Evolutionary conservation across 1,284 basidiomycete species (phyloP).

Genomic region (Austroboletus niveus): DNA sequence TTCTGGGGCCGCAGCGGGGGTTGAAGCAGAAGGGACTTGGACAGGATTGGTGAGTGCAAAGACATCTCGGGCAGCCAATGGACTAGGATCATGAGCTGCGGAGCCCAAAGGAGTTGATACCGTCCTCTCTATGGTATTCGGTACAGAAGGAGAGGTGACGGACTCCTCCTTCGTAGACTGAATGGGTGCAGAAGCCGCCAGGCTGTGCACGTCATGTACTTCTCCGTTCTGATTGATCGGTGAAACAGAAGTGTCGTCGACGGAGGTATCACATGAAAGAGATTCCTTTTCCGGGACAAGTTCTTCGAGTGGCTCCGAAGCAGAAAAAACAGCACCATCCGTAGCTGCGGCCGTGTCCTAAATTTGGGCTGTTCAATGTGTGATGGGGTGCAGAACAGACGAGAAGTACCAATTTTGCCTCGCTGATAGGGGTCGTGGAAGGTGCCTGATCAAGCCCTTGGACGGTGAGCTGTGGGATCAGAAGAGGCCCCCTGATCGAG

Average conservation of each 20-base stretch:
- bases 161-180: conserved; percentile 1
- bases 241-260: conserved; percentile 29
- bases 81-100: neutral
- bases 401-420: conserved; percentile 16
- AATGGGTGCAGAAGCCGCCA: conserved; percentile 2
- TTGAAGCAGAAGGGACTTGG: neutral
- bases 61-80: neutral
- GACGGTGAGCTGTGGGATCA: conserved; percentile 30
- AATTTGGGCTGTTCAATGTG: neutral
- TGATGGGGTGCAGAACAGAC: neutral
- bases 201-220: neutral
- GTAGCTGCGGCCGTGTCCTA: conserved; percentile 27
- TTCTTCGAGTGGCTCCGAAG: conserved; percentile 2
- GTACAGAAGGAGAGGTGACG: neutral
- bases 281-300: neutral
- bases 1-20: neutral
- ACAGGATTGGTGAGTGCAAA: neutral
- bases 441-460: conserved; percentile 37
- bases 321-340: conserved; percentile 15
- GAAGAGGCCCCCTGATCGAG: conserved; percentile 7
- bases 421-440: conserved; percentile 31
- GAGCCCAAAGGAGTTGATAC: conserved; percentile 4
- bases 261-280: conserved; percentile 24
- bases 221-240: conserved; percentile 7
- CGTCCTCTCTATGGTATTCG: conserved; percentile 2